phyloP scores from a whole-genome alignment of 768 basidiomycete species.

The Rhizopogon vinicolor region DNA sequence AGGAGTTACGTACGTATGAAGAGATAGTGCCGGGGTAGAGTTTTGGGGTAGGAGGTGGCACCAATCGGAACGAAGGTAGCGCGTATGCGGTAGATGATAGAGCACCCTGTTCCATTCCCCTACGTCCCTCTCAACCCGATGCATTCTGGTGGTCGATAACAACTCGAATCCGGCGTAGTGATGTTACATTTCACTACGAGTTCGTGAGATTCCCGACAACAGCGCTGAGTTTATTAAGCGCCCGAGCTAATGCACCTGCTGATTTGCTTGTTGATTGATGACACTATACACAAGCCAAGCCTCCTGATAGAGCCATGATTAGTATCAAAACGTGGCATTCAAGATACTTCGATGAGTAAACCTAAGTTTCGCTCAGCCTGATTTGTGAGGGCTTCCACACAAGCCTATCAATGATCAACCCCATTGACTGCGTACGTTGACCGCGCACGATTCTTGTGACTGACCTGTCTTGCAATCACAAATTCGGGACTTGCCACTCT shows the following conservation, averaged over 20 bases:
- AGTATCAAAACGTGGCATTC: neutral
- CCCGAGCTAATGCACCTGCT: neutral
- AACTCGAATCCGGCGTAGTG: too few relatives aligned
- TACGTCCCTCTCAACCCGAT: too few relatives aligned
- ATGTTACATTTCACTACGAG: neutral
- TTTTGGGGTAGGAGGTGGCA: too few relatives aligned
- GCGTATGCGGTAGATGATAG: too few relatives aligned
- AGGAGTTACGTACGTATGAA: too few relatives aligned
- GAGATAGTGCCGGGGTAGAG: too few relatives aligned
- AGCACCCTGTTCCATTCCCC: too few relatives aligned
- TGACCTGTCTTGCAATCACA: constrained; percentile 33
- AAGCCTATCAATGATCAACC: neutral
- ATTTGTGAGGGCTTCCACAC: constrained; percentile 8
- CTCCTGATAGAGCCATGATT: neutral
- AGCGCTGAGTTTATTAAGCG: neutral
- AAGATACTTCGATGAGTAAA: neutral
- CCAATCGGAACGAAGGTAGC: too few relatives aligned
- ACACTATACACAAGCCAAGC: neutral
- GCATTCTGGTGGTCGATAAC: too few relatives aligned
- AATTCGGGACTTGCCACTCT: constrained; percentile 32
- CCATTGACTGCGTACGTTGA: neutral
- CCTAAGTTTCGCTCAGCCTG: constrained; percentile 6
- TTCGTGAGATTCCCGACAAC: neutral
- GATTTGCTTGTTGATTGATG: neutral
- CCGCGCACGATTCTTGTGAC: constrained; percentile 19